phyloP scores from a whole-genome alignment of 306 rosid genomes.

The Vachellia collinsii region DNA sequence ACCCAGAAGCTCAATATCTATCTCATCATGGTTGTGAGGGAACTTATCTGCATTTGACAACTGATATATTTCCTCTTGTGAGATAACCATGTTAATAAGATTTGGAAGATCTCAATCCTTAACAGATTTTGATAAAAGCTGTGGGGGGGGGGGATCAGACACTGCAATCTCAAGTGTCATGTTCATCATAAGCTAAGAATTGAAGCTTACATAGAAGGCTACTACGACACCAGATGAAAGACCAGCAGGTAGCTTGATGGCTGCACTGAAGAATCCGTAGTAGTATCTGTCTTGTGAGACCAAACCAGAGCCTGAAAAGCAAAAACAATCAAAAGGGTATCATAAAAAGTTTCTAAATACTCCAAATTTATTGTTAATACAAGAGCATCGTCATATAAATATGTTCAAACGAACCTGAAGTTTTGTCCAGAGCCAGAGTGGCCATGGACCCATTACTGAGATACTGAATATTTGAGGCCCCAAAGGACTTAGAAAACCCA shows the following conservation, averaged over 20 bases:
- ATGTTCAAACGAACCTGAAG: constrained; percentile 55
- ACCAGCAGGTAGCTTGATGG: constrained; percentile 88
- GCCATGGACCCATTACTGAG: constrained; percentile 77
- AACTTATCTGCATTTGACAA: constrained; percentile 84
- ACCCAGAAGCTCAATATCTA: constrained; percentile 89
- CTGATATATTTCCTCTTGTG: constrained; percentile 48
- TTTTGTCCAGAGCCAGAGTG: constrained; percentile 76
- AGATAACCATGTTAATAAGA: not conserved
- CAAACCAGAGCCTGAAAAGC: constrained; percentile 73
- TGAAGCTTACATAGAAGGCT: constrained; percentile 82
- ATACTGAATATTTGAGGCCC: constrained; percentile 64
- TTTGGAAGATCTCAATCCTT: not conserved
- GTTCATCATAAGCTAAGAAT: not conserved
- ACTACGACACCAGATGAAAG: constrained; percentile 92
- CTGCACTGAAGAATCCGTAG: constrained; percentile 96
- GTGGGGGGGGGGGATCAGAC: not conserved
- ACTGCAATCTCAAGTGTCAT: not conserved
- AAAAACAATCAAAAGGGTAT: not conserved
- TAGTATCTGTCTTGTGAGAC: constrained; percentile 57
- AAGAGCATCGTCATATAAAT: not conserved
- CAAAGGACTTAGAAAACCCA: constrained; percentile 62
- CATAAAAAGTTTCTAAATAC: not conserved
- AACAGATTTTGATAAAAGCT: not conserved
- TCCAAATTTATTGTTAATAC: not conserved
- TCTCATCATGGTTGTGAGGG: constrained; percentile 90